phyloP scores from a whole-genome alignment of 2,329 filamentous ascomycete genomes.

The Sclerotinia sclerotiorum region DNA sequence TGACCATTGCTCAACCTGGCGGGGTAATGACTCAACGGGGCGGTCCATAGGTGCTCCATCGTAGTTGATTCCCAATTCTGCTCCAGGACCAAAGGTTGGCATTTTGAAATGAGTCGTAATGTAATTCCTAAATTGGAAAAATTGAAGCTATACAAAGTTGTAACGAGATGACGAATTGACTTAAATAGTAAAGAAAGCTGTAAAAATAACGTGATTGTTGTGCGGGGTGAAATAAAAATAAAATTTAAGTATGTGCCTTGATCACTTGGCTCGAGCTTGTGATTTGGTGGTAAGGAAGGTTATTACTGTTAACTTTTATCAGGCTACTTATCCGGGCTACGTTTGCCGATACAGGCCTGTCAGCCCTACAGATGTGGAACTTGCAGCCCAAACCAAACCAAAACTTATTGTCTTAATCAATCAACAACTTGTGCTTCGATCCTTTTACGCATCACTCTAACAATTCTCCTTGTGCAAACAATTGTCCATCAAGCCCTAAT shows the following conservation, averaged over 20 bases:
- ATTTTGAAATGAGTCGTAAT: background rate
- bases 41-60: constrained; percentile 3
- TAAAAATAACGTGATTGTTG: constrained; percentile 1
- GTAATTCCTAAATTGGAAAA: background rate
- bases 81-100: constrained; percentile 3
- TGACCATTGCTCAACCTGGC: constrained; percentile 47
- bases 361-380: constrained; percentile 20
- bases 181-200: background rate
- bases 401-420: background rate
- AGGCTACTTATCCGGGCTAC: background rate
- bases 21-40: constrained; percentile 4
- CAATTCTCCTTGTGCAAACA: background rate
- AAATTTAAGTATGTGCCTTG: background rate
- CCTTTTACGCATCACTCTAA: background rate
- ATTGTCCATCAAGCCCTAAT: background rate
- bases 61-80: background rate
- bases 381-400: constrained; percentile 12
- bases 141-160: background rate
- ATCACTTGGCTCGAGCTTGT: constrained; percentile 5
- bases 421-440: constrained; percentile 18
- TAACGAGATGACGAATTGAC: background rate
- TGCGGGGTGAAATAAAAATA: background rate
- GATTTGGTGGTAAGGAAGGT: background rate
- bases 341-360: constrained; percentile 5
- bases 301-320: background rate